Evolutionary conservation across 208 protist species (phyloP).

Genomic region (Trypanosoma platydactyli): DNA sequence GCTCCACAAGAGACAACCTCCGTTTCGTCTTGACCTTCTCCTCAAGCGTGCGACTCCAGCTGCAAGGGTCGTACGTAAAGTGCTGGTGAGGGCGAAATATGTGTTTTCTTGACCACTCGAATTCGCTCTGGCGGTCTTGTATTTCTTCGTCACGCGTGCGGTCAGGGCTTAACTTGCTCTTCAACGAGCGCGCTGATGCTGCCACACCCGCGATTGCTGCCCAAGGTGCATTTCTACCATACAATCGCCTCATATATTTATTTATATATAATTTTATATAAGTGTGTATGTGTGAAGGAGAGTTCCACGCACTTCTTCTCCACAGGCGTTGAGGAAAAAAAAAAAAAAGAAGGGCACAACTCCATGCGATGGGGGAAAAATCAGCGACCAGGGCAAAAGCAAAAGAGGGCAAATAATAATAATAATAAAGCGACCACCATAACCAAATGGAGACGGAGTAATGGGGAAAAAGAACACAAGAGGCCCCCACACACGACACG

Average conservation of each 20-base stretch:
- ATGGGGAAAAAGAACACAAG: too few species aligned
- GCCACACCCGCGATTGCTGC: background rate
- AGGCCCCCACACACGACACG: background rate
- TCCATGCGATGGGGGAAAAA: background rate
- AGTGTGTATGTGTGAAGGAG: too few species aligned
- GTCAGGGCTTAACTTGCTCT: conserved; percentile 49
- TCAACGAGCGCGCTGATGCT: background rate
- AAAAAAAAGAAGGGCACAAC: background rate
- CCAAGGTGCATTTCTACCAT: background rate
- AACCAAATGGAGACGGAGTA: too few species aligned
- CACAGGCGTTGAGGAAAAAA: background rate
- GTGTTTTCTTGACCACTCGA: conserved; percentile 64
- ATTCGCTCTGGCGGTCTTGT: conserved; percentile 70
- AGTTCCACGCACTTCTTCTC: too few species aligned
- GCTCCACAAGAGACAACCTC: conserved; percentile 44
- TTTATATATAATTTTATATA: background rate
- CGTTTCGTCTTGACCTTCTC: conserved; percentile 45
- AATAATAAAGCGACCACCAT: too few species aligned
- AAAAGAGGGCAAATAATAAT: too few species aligned
- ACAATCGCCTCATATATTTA: conserved; percentile 19
- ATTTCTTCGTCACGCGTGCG: conserved; percentile 66
- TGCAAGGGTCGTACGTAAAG: conserved; percentile 83
- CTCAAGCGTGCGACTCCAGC: conserved; percentile 61
- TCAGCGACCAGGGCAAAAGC: too few species aligned
- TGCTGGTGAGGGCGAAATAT: conserved; percentile 75